These are phyloP conservation scores for Fusarium sp. DNA, from an alignment of 2,329 filamentous ascomycete species.

Conservation along the genomic window DNA sequence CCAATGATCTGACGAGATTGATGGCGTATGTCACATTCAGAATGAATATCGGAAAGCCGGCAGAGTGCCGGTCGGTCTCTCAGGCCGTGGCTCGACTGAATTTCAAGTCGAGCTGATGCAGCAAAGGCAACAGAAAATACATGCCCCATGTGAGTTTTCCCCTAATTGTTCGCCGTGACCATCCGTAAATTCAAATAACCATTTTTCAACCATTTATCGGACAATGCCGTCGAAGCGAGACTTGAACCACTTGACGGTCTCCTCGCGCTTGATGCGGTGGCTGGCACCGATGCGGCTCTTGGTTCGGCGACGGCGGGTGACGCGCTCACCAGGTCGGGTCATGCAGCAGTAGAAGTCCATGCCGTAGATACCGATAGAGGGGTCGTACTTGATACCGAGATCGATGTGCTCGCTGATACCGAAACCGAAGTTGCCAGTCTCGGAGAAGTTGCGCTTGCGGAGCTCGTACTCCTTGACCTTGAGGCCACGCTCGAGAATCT, in stretches of 20 bases:
- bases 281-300: conserved; percentile 87
- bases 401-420: conserved; percentile 99
- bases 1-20: conserved; percentile 43
- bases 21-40: conserved; percentile 57
- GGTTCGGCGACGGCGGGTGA: conserved; percentile 93
- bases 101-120: conserved; percentile 68
- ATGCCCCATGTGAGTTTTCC: conserved; percentile 56
- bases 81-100: conserved; percentile 76
- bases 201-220: conserved; percentile 77
- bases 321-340: conserved; percentile 98
- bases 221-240: conserved; percentile 97
- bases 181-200: conserved; percentile 55
- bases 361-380: conserved; percentile 97
- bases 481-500: conserved; percentile 99
- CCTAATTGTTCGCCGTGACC: conserved; percentile 59
- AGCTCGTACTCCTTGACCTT: conserved; percentile 99
- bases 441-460: conserved; percentile 99
- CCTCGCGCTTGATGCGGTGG: conserved; percentile 94
- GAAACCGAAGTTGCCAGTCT: conserved; percentile 99
- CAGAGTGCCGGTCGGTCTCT: conserved; percentile 79
- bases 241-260: conserved; percentile 98
- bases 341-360: conserved; percentile 99
- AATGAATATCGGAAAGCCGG: conserved; percentile 69
- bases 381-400: conserved; percentile 99
- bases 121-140: conserved; percentile 62